Percentiles rank a stretch among this genome's conserved stretches.
phyloP scores from a whole-genome alignment of 768 basidiomycete genomes.

The Trametes meyenii region DNA sequence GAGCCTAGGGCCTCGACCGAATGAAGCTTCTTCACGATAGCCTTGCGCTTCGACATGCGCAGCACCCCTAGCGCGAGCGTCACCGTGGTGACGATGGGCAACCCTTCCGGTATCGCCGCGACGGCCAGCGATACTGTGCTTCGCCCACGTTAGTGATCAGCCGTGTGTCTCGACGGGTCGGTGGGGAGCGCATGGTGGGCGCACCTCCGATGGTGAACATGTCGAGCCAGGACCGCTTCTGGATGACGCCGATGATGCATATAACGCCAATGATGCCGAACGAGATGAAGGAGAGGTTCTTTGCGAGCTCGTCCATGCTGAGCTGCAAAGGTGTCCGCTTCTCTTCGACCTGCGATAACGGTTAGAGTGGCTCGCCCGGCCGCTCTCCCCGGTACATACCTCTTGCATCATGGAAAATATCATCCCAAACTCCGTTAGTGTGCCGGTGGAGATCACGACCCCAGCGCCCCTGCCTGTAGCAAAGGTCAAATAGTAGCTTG shows the following conservation, averaged over 20 bases:
- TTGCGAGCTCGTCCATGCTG: conserved; percentile 95
- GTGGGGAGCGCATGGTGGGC: conserved; percentile 27
- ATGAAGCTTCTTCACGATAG: conserved; percentile 96
- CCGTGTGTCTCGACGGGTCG: not conserved
- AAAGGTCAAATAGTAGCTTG: not conserved
- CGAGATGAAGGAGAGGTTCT: conserved; percentile 85
- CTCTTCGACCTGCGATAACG: conserved; percentile 64
- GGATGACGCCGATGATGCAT: conserved; percentile 85
- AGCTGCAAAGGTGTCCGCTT: conserved; percentile 90
- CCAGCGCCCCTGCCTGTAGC: conserved; percentile 74
- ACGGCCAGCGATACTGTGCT: conserved; percentile 89
- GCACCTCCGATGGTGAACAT: conserved; percentile 99
- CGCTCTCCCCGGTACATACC: conserved; percentile 40
- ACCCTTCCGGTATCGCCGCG: conserved; percentile 96
- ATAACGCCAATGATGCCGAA: conserved; percentile 96
- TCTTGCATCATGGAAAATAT: conserved; percentile 99
- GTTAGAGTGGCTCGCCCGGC: not conserved
- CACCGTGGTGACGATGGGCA: conserved; percentile 97
- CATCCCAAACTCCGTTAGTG: conserved; percentile 91
- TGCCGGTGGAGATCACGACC: conserved; percentile 83
- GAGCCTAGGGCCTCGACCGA: conserved; percentile 93
- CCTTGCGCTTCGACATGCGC: conserved; percentile 91
- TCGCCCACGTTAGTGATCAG: conserved; percentile 25
- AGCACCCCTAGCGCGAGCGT: conserved; percentile 94
- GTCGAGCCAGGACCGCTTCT: conserved; percentile 87